Conservation (phyloP, 2,329 filamentous ascomycete genomes). For the Penicillium concentricum region DNA sequence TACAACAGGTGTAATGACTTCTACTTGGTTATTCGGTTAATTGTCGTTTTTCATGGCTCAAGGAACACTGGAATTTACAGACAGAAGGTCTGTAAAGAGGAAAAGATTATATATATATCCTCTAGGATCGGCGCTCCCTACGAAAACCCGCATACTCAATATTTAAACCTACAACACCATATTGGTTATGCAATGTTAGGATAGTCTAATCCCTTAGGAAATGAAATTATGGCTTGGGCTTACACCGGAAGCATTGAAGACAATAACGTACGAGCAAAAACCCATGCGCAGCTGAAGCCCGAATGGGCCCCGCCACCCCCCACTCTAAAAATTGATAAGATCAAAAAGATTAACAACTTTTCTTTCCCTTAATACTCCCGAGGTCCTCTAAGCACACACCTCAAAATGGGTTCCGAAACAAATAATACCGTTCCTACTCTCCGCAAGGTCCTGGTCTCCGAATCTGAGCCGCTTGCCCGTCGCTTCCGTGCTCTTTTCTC, state of each 20-base stretch:
- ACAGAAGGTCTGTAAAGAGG: neutral
- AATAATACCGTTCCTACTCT: constrained; percentile 43
- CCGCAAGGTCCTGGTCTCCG: constrained; percentile 74
- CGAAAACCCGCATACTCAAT: neutral
- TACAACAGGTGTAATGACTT: too few species aligned
- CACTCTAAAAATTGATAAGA: constrained; percentile 43
- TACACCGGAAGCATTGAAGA: neutral
- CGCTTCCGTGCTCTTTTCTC: constrained; percentile 97
- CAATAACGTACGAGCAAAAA: constrained; percentile 7
- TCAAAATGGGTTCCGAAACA: constrained; percentile 34
- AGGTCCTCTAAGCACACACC: neutral
- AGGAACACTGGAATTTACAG: neutral
- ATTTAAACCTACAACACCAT: neutral
- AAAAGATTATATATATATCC: neutral
- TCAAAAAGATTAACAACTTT: constrained; percentile 29
- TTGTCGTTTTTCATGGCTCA: neutral
- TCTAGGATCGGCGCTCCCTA: neutral
- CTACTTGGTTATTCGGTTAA: neutral
- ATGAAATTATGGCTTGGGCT: neutral
- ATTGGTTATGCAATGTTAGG: neutral
- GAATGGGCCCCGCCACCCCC: constrained; percentile 34
- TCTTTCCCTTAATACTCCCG: constrained; percentile 3
- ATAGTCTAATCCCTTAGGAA: neutral
- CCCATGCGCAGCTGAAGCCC: neutral
- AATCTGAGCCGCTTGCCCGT: constrained; percentile 76